phyloP scores from a whole-genome alignment of 805 yeast genomes.

The Wickerhamiella galacta region DNA sequence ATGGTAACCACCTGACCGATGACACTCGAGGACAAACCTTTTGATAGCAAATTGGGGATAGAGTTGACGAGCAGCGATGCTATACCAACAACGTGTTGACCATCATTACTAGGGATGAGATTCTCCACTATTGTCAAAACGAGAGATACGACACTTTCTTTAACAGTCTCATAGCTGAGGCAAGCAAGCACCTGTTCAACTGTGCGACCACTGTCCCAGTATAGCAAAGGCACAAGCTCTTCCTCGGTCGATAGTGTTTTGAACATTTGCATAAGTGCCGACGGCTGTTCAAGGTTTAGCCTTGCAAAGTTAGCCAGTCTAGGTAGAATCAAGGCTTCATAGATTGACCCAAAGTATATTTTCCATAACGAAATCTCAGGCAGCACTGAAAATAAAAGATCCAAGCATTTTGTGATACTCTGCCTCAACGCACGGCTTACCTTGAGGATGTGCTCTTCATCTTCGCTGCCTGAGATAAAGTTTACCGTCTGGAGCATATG shows the following conservation, averaged over 20 bases:
- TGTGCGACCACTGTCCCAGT: constrained; percentile 38
- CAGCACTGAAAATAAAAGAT: constrained; percentile 35
- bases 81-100: background rate
- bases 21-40: constrained; percentile 7
- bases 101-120: constrained; percentile 7
- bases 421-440: constrained; percentile 46
- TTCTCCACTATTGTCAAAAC: constrained; percentile 32
- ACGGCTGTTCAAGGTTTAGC: constrained; percentile 72
- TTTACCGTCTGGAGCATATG: constrained; percentile 29
- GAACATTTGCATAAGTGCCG: constrained; percentile 55
- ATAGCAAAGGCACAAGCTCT: constrained; percentile 34
- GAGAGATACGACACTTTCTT: constrained; percentile 47
- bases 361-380: constrained; percentile 42
- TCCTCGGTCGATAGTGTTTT: constrained; percentile 37
- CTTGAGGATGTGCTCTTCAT: constrained; percentile 20
- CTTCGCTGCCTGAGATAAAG: constrained; percentile 10
- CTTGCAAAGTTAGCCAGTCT: constrained; percentile 49
- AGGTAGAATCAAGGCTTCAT: constrained; percentile 38
- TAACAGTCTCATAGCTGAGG: constrained; percentile 38
- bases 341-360: constrained; percentile 32
- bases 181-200: constrained; percentile 38
- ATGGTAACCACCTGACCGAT: constrained; percentile 10
- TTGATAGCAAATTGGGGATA: constrained; percentile 6
- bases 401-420: constrained; percentile 47
- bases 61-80: background rate